A percentile compares a stretch with the other conserved stretches of the same genome.
phyloP scores from a whole-genome alignment of 805 yeast genomes.

The Kodamaea leandrae region DNA sequence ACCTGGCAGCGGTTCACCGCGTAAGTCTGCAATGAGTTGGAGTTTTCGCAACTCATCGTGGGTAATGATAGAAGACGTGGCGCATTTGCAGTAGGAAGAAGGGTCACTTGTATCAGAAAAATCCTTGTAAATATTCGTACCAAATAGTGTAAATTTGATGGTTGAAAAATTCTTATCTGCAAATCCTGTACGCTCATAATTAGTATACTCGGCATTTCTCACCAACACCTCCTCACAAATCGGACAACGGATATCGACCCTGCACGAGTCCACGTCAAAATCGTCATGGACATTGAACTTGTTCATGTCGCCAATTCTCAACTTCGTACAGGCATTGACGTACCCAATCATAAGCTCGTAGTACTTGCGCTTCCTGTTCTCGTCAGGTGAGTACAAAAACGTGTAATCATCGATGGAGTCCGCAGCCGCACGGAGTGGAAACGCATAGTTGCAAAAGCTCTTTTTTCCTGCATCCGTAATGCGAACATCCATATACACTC shows the following conservation, averaged over 20 bases:
- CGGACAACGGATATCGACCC: constrained; percentile 1
- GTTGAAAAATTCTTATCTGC: constrained; percentile 15
- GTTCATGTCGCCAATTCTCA: neutral
- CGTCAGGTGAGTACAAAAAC: constrained; percentile 13
- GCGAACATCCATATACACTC: constrained; percentile 15
- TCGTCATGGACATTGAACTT: neutral
- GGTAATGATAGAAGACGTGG: constrained; percentile 9
- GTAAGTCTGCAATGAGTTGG: constrained; percentile 16
- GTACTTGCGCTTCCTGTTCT: constrained; percentile 6
- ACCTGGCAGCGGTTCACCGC: constrained; percentile 8
- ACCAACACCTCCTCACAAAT: neutral
- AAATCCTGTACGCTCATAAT: constrained; percentile 14
- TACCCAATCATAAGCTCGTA: constrained; percentile 4
- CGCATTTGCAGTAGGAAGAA: constrained; percentile 9
- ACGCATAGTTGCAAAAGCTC: constrained; percentile 18
- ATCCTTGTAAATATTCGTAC: too few species aligned
- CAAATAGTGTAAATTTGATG: too few species aligned
- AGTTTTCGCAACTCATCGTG: constrained; percentile 23
- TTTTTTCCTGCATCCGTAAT: constrained; percentile 15
- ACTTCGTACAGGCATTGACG: neutral
- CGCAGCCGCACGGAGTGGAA: constrained; percentile 17
- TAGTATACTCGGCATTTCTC: constrained; percentile 13
- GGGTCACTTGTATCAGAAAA: too few species aligned
- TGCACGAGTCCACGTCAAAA: too few species aligned
- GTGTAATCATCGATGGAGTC: constrained; percentile 13